Percentiles rank a stretch among this genome's conserved stretches.
Conservation (phyloP, 352 stramenopile genomes). For the Ophiocytium majus region DNA sequence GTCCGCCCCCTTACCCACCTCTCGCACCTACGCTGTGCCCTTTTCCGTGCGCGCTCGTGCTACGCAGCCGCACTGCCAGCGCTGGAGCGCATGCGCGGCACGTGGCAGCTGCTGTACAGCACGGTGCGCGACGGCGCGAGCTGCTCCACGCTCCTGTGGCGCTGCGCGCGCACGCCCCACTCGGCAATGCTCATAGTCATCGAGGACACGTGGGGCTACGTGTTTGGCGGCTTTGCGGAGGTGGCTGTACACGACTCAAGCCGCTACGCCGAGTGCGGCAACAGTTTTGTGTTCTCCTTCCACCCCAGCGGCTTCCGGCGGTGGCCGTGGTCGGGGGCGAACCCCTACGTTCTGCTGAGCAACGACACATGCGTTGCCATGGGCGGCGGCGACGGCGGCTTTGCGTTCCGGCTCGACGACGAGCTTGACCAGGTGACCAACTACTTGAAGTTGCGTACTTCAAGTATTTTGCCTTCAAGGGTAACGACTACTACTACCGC, state of each 20-base stretch:
- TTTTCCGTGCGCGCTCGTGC: neutral
- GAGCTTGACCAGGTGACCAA: constrained; percentile 65
- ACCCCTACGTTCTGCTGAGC: constrained; percentile 83
- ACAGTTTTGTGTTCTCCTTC: constrained; percentile 82
- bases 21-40: neutral
- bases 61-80: constrained; percentile 25
- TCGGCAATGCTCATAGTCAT: constrained; percentile 35
- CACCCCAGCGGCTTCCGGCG: constrained; percentile 67
- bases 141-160: constrained; percentile 37
- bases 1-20: neutral
- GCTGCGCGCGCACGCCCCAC: constrained; percentile 25
- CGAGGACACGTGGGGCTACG: constrained; percentile 51
- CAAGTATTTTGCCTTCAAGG: too few species aligned
- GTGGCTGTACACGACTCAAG: constrained; percentile 33
- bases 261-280: constrained; percentile 79
- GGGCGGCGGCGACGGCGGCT: constrained; percentile 75
- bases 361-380: constrained; percentile 82
- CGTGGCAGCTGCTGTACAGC: constrained; percentile 42
- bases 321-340: constrained; percentile 71
- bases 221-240: constrained; percentile 54
- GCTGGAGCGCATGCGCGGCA: constrained; percentile 29
- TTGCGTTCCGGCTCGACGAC: constrained; percentile 79
- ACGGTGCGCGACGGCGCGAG: constrained; percentile 42
- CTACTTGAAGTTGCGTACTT: too few species aligned
- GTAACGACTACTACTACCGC: too few species aligned